Percentiles rank a stretch among this genome's conserved stretches.
These are phyloP conservation scores for Cryptococcus sp. DNA, from an alignment of 1,284 basidiomycete species.

Conservation along the genomic window DNA sequence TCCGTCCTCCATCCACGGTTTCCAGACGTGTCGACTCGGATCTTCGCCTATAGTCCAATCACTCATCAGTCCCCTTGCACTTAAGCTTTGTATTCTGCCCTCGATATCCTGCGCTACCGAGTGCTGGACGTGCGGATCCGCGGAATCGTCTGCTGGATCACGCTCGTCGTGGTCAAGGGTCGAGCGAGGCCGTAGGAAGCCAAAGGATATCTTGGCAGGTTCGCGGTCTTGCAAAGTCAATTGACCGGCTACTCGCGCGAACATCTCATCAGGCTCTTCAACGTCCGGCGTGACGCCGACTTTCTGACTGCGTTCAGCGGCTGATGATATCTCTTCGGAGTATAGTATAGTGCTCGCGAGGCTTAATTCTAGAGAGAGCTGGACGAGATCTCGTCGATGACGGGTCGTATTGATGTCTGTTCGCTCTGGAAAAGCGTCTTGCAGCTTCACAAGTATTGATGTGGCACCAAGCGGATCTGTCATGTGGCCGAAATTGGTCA, in stretches of 20 bases:
- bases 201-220: constrained; percentile 15
- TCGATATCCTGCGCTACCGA: background rate
- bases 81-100: constrained; percentile 9
- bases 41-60: constrained; percentile 34
- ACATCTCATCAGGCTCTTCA: constrained; percentile 29
- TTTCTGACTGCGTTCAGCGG: background rate
- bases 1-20: constrained; percentile 15
- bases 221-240: constrained; percentile 32
- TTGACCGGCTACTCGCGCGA: constrained; percentile 31
- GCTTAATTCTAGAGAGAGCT: constrained; percentile 26
- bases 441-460: background rate
- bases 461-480: background rate
- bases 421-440: constrained; percentile 2
- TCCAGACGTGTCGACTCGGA: constrained; percentile 29
- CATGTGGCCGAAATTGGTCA: background rate
- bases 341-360: constrained; percentile 21
- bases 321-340: constrained; percentile 16
- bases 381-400: constrained; percentile 5
- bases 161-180: background rate
- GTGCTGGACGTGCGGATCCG: background rate
- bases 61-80: constrained; percentile 19
- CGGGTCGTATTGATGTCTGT: background rate
- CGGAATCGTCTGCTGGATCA: background rate
- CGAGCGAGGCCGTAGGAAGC: constrained; percentile 16
- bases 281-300: background rate